Percentiles rank a stretch among this genome's conserved stretches.
Evolutionary conservation across 2,329 filamentous ascomycete species (phyloP).

Genomic region (Calonectria henricotiae): DNA sequence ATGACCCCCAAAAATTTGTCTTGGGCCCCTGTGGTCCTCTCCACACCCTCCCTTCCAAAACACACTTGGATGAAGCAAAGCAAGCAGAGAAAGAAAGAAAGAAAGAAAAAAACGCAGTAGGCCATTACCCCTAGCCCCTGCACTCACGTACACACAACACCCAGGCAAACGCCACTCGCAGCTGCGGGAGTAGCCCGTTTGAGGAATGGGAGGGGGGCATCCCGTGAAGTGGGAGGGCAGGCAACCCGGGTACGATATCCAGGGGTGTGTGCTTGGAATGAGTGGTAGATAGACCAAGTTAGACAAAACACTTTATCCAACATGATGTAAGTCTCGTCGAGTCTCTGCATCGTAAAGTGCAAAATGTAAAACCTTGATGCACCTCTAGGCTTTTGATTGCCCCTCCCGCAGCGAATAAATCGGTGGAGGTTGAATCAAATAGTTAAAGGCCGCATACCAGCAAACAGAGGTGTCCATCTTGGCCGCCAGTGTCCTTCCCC

Average conservation of each 20-base stretch:
- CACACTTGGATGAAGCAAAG: conserved; percentile 3
- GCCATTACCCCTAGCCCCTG: conserved; percentile 39
- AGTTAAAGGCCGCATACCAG: conserved; percentile 16
- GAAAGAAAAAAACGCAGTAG: not conserved
- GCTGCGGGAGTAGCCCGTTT: conserved; percentile 50
- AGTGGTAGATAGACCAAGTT: conserved; percentile 2
- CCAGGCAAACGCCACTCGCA: conserved; percentile 45
- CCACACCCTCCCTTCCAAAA: not conserved
- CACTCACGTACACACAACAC: conserved; percentile 31
- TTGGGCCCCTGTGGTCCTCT: conserved; percentile 4
- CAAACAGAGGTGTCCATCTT: not conserved
- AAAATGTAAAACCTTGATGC: conserved; percentile 15
- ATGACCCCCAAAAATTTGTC: conserved; percentile 16
- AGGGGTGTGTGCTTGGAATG: conserved; percentile 13
- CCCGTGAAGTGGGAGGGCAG: conserved; percentile 37
- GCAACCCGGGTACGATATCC: conserved; percentile 4
- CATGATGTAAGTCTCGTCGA: conserved; percentile 17
- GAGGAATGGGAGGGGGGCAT: conserved; percentile 43
- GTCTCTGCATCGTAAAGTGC: conserved; percentile 3
- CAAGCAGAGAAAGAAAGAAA: not conserved
- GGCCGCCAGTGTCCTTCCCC: not conserved
- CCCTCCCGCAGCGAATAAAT: conserved; percentile 9
- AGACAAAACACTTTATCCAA: conserved; percentile 11
- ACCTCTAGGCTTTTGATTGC: not conserved
- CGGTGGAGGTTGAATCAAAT: conserved; percentile 6